A percentile compares a stretch with the other conserved stretches of the same genome.
Evolutionary conservation across 495 filamentous ascomycete species (phyloP).

Genomic region (Alectoria sarmentosa): DNA sequence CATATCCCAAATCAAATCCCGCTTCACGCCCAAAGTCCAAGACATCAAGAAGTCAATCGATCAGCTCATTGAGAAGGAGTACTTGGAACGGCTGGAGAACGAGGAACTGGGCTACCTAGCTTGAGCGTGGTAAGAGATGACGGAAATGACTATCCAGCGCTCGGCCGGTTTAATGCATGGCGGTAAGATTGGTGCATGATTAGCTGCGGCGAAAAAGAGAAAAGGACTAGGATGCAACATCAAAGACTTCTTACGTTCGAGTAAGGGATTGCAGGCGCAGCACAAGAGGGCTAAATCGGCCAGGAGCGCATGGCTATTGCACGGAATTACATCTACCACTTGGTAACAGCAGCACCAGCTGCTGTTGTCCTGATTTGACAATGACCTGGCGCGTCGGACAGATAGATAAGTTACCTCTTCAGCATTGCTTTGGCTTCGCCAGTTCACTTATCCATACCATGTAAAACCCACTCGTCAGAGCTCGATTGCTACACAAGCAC

Average conservation of each 20-base stretch:
- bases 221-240: neutral
- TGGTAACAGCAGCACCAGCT: neutral
- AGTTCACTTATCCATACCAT: no score
- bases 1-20: conserved; percentile 87
- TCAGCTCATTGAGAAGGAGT: conserved; percentile 98
- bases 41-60: conserved; percentile 99
- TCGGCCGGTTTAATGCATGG: neutral
- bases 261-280: neutral
- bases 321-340: neutral
- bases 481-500: neutral
- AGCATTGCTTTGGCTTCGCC: neutral
- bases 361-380: neutral
- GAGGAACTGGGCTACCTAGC: conserved; percentile 92
- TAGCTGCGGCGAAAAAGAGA: neutral
- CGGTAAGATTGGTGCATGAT: conserved; percentile 8
- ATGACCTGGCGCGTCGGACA: conserved; percentile 9
- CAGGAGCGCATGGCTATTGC: neutral
- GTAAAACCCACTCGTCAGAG: neutral
- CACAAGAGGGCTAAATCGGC: neutral
- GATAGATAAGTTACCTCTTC: conserved; percentile 16
- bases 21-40: conserved; percentile 84
- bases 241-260: neutral
- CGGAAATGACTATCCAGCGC: neutral
- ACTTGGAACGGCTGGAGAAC: conserved; percentile 80
- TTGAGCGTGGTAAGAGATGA: conserved; percentile 29